Base-by-base conservation (phyloP, 495 filamentous ascomycete species). In the Penicillium pulvis region DNA sequence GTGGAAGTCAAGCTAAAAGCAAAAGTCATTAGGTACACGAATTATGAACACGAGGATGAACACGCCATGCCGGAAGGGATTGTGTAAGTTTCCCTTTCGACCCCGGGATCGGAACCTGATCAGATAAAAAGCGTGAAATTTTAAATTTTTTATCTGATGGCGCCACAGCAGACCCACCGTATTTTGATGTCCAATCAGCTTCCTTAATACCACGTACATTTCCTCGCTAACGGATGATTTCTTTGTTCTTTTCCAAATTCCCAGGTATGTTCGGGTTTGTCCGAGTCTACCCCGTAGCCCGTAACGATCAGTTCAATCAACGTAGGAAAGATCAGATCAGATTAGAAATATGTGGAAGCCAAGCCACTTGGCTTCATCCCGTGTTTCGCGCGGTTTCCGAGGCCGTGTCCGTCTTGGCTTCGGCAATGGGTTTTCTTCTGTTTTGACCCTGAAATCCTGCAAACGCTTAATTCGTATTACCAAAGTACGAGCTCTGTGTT, bases 101-200 rank as follows among this genome's bases (percentile, higher is more conserved):
- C 28, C 28, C 28, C 28, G 28, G 28, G 45, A 41, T 41, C 58
- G 33, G 33, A 11, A 36, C 46, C 46, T 54, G 59, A 71, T 72
- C 67, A 70, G 69, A 72, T 72, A 72, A 72, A 70, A 70, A 63
- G 42, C 5, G 39, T 23, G 20, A 23, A 12, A 41, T 17, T 57
- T 43, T 55, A 36, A 64, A 46, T 56, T 43, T 55, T 44, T 72
- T 72, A 72, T 72, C 69, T 72, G 69, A 72, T 72, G 57, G 65
- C 65, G 58, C 68, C 68, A 70, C 67, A 43, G 47, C 67, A 43
- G 47, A 56, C 58, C 66, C 66, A 61, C 47, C 20, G 28, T 4
- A 0, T 7, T 4, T 7, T 4, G 28, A 5, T 7, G 6, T 28
- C 28, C 28, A 28, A 28, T 28, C 28, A 28, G 3, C 20, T 23